Evolutionary conservation across 2,329 filamentous ascomycete species (phyloP).

Genomic region (Boeremia lycopersici): DNA sequence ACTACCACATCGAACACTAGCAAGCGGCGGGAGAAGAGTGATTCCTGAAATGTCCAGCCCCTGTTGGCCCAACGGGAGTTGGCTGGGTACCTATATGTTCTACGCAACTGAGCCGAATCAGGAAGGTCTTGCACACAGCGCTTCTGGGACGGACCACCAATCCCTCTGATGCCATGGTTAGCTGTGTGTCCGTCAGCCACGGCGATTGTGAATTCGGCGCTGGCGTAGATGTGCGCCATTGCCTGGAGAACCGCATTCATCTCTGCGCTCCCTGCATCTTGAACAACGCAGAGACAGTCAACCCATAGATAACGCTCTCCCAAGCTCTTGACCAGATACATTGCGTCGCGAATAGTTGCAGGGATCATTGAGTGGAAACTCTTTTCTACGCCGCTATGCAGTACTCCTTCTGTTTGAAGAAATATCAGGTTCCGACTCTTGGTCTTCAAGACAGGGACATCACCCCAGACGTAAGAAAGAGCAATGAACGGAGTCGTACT

Average conservation of each 20-base stretch:
- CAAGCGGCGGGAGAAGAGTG: conserved; percentile 54
- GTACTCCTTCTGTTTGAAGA: background rate
- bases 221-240: background rate
- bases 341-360: background rate
- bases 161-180: background rate
- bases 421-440: background rate
- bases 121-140: background rate
- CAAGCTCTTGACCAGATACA: background rate
- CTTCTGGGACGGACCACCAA: background rate
- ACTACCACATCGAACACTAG: conserved; percentile 56
- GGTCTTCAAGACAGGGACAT: background rate
- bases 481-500: background rate
- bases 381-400: background rate
- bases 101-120: background rate
- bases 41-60: conserved; percentile 4
- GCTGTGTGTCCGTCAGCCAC: background rate
- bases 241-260: background rate
- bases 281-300: background rate
- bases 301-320: background rate
- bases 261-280: background rate
- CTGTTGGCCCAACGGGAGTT: background rate
- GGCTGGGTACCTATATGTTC: background rate
- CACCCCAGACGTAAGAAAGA: conserved; percentile 3
- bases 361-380: background rate
- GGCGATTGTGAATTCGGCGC: background rate